Evolutionary conservation across 805 yeast species (phyloP).

Genomic region (Nakazawaea pomicola): DNA sequence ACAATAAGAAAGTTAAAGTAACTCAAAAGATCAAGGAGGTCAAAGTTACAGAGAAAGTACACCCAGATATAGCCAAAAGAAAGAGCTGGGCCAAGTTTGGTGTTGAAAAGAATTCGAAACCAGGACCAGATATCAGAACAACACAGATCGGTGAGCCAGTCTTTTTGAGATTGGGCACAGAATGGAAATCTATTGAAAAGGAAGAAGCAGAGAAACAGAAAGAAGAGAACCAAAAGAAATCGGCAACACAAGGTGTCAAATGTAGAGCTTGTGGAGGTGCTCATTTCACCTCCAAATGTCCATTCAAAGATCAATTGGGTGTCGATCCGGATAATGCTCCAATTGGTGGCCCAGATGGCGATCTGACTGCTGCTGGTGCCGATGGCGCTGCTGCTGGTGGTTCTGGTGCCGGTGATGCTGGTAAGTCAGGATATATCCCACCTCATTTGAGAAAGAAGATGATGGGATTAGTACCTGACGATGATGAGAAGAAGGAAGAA

Average conservation of each 20-base stretch:
- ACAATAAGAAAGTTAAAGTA: constrained; percentile 80
- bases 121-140: constrained; percentile 86
- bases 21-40: constrained; percentile 82
- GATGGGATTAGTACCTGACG: constrained; percentile 18
- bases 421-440: constrained; percentile 49
- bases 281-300: constrained; percentile 94
- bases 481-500: constrained; percentile 43
- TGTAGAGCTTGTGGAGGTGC: constrained; percentile 95
- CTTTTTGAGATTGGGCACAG: constrained; percentile 64
- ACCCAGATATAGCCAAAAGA: constrained; percentile 82
- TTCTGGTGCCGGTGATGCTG: constrained; percentile 25
- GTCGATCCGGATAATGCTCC: constrained; percentile 38
- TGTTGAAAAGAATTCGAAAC: constrained; percentile 59
- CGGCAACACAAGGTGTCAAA: constrained; percentile 36
- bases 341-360: constrained; percentile 27
- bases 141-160: constrained; percentile 87
- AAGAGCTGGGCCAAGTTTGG: constrained; percentile 89
- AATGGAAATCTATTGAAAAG: constrained; percentile 75
- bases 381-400: constrained; percentile 15
- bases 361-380: constrained; percentile 18
- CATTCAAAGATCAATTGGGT: constrained; percentile 84
- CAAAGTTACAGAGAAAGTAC: constrained; percentile 73
- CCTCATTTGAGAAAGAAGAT: constrained; percentile 47
- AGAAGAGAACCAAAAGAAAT: constrained; percentile 36
- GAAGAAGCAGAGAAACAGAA: constrained; percentile 55